Base-by-base conservation (phyloP, 306 rosid genomes). In the Ceratonia siliqua region DNA sequence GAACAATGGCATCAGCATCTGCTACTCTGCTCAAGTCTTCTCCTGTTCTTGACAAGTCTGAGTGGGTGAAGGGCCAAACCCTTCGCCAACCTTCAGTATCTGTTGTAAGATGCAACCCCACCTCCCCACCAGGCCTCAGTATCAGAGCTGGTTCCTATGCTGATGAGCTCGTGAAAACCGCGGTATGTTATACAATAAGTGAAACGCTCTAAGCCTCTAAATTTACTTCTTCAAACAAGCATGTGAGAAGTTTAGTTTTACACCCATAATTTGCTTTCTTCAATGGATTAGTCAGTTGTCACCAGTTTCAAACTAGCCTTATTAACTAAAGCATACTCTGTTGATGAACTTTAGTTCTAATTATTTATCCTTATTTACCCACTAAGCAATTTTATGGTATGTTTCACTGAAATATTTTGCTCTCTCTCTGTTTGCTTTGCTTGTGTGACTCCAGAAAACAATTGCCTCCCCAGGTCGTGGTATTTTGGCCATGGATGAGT, bases 81-180 rank as follows among this genome's bases (percentile, higher is more conserved):
- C 94, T 94, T 53, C 91, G 98, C 62, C 94, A 88, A 30, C 55
- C 91, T 41, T 76, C 94, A 0, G 80, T 74, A 42, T 89, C 91
- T 0, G 69, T 72, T 0, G 87, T 84, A 13, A 81, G 94, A 65
- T 84, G 89, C 91, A 89, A 45, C 83, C 83, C 93, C 62, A 35
- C 83, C 0, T 38, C 84, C 50, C 76, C 88, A 0, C 77, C 96
- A 1, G n/a, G 87, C 6, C 87, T 94, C 78, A 79, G 88, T 21
- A 72, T 94, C 62, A 85, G 94, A 28, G 97, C 98, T n/a, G 65
- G 84, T 55, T 83, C 98, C 59, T 94, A 94, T 21, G 78, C 87
- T 3, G 97, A 94, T n/a, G 98, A 94, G 76, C 92, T 94, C 25
- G 92, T 94, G 84, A 94, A 94, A 66, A 94, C 98, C 17, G 98